phyloP scores from a whole-genome alignment of 2,329 filamentous ascomycete species.

The Colletotrichum liaoningense region DNA sequence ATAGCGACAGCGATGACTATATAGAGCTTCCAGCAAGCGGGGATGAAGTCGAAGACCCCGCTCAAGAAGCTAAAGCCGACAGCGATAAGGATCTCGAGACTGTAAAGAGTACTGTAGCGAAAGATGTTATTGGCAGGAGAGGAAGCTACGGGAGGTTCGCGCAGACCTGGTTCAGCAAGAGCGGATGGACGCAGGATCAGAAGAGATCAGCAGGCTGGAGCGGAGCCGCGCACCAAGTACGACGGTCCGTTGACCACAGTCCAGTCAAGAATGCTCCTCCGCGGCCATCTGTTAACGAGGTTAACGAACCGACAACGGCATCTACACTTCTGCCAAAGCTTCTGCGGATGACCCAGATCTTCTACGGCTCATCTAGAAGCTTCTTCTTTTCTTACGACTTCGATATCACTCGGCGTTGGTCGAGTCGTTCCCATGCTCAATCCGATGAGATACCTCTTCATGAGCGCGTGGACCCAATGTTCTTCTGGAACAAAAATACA shows the following conservation, averaged over 20 bases:
- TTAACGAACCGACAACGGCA: conserved; percentile 41
- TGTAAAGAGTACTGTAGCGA: conserved; percentile 75
- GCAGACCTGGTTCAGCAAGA: conserved; percentile 89
- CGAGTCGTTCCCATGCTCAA: conserved; percentile 52
- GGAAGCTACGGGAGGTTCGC: conserved; percentile 92
- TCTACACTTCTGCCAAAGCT: conserved; percentile 81
- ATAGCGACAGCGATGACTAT: conserved; percentile 61
- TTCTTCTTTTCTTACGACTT: conserved; percentile 98
- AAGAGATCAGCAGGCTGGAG: conserved; percentile 78
- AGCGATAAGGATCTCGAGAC: conserved; percentile 40
- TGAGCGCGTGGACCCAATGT: conserved; percentile 79
- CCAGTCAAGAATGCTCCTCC: conserved; percentile 35
- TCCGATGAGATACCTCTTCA: conserved; percentile 71
- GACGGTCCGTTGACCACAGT: conserved; percentile 30
- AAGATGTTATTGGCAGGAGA: conserved; percentile 87
- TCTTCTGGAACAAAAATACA: conserved; percentile 92
- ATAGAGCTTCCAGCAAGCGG: conserved; percentile 46
- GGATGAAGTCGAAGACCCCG: conserved; percentile 58
- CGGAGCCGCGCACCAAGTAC: conserved; percentile 43
- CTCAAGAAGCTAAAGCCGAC: conserved; percentile 46
- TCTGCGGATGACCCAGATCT: conserved; percentile 82
- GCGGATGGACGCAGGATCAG: conserved; percentile 81
- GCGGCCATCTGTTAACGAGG: conserved; percentile 55
- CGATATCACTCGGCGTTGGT: conserved; percentile 81
- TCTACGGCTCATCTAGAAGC: conserved; percentile 84